phyloP scores from a whole-genome alignment of 352 stramenopile species.

The Bremia lactucae region DNA sequence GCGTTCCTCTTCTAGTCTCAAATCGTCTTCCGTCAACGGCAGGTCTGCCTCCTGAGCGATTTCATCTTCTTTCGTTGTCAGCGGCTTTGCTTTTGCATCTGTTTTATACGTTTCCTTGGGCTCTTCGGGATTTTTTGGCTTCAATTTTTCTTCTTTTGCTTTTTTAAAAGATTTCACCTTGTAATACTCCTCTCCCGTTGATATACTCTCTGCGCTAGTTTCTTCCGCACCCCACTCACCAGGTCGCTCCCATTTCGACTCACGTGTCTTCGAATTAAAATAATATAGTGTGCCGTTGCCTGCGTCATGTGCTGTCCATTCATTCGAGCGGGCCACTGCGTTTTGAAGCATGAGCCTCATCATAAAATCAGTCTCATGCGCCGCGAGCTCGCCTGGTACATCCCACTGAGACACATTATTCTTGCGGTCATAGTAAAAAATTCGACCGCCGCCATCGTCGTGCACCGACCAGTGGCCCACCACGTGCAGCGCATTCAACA shows the following conservation, averaged over 20 bases:
- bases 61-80: slow-evolving; percentile 7
- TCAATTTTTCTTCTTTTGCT: slow-evolving; percentile 11
- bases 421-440: slow-evolving; percentile 70
- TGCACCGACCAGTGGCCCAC: slow-evolving; percentile 59
- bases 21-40: slow-evolving; percentile 24
- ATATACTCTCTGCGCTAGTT: slow-evolving; percentile 6
- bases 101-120: slow-evolving; percentile 9
- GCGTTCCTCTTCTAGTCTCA: slow-evolving; percentile 17
- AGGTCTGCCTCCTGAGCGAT: slow-evolving; percentile 9
- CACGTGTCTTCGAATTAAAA: slow-evolving; percentile 60
- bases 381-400: slow-evolving; percentile 32
- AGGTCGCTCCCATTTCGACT: slow-evolving; percentile 62
- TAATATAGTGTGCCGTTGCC: slow-evolving; percentile 72
- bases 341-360: slow-evolving; percentile 79
- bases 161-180: slow-evolving; percentile 9
- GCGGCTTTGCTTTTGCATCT: slow-evolving; percentile 4
- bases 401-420: slow-evolving; percentile 46
- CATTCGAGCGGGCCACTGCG: slow-evolving; percentile 45
- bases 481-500: slow-evolving; percentile 45
- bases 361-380: slow-evolving; percentile 62
- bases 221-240: slow-evolving; percentile 36
- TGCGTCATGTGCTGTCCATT: slow-evolving; percentile 63
- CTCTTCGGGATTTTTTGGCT: too few species aligned
- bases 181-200: slow-evolving; percentile 4
- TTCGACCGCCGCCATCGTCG: slow-evolving; percentile 51